Evolutionary conservation across 768 basidiomycete species (phyloP), one percentile per base, ranked within the genome.

Genomic region (Phlebiopsis flavidoalba): DNA sequence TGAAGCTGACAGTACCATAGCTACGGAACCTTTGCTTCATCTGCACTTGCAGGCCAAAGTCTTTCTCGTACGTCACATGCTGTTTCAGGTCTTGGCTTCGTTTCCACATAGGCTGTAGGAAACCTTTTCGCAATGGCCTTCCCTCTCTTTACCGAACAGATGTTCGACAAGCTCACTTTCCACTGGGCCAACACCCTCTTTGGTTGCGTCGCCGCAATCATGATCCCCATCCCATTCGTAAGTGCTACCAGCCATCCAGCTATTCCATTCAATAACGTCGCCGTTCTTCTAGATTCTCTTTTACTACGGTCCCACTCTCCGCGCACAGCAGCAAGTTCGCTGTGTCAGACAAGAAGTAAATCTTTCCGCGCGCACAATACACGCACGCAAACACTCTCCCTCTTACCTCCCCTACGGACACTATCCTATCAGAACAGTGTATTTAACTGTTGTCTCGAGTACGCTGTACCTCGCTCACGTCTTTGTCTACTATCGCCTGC

Each of bases 41-140:
- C 80, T 11, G 84, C 82, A 0, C 73, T 83, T 53, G 84, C 83
- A 0, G 83, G 77, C 0, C 81, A 82, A 63, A 79, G 75, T 40
- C 71, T 84, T 36, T 73, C 71, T 58, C 77, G 83, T 31, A 31
- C 26, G 26, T 31, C 6, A 2, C 26, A 31, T 31, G 26, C 26
- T 31, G n/a, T 6, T 31, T 31, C 26, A 6, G 2, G 26, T 31
- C 6, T 6, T 6, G 26, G 26, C 26, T 31, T 31, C 26, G 6
- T 31, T 6, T 31, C n/a, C 3, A 31, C 26, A 31, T 31, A 31
- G 26, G 6, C 2, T 31, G 6, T 6, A 31, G 26, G 26, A 19
- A 77, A 77, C 65, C 47, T 73, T 19, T 67, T 73, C 64, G 79
- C 74, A 1, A 71, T 73, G 61, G 70, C 73, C 11, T 83, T 85